These are phyloP conservation scores for Parsonsia alboflavescens DNA, from an alignment of 257 asterid species.

Conservation along the genomic window DNA sequence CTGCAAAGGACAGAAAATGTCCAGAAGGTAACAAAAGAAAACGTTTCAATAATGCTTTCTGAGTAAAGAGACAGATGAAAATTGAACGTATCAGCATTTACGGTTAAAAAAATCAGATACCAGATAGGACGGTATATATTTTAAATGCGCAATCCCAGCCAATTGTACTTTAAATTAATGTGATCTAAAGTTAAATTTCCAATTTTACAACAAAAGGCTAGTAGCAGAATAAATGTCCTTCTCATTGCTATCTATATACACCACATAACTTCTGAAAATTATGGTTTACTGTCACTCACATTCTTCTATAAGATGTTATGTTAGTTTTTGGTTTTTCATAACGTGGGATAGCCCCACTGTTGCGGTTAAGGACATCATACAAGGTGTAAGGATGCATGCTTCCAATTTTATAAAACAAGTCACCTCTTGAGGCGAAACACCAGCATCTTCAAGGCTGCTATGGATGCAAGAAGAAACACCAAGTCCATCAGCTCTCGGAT, in stretches of 20 bases:
- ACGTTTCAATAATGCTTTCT: background rate
- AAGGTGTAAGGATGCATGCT: background rate
- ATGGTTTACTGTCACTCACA: background rate
- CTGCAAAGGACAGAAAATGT: conserved; percentile 38
- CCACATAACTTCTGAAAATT: background rate
- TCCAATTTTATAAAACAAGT: conserved; percentile 3
- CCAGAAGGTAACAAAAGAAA: background rate
- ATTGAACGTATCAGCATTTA: background rate
- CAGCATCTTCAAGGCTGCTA: conserved; percentile 73
- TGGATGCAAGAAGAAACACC: conserved; percentile 89
- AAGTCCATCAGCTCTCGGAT: conserved; percentile 92
- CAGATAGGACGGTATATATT: background rate
- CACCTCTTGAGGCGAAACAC: conserved; percentile 96
- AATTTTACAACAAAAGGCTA: background rate
- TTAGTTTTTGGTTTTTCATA: background rate
- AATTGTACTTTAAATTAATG: background rate
- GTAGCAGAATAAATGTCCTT: background rate
- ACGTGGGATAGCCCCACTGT: background rate
- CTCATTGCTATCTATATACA: background rate
- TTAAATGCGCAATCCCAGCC: background rate
- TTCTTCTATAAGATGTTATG: background rate
- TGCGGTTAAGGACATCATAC: background rate
- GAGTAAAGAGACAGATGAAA: background rate
- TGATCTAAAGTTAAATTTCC: background rate
- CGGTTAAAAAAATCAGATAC: background rate